phyloP scores from a whole-genome alignment of 2,329 filamentous ascomycete species.

The Colletotrichum falcatum region DNA sequence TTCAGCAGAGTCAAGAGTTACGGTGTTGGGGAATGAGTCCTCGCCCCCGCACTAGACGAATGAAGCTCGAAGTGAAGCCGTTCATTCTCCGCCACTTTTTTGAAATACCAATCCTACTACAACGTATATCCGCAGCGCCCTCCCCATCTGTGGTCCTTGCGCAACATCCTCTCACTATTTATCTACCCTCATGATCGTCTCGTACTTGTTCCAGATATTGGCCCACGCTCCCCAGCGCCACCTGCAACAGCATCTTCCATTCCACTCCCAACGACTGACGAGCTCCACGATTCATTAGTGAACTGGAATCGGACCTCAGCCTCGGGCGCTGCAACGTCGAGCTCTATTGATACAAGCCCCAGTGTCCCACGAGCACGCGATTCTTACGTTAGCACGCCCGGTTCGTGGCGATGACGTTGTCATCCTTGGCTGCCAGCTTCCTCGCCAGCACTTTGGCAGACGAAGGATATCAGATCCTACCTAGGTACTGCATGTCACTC shows the following conservation, averaged over 20 bases:
- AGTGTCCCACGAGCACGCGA: slow-evolving; percentile 48
- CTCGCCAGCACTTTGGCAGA: slow-evolving; percentile 54
- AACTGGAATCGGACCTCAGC: neutral
- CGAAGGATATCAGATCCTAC: neutral
- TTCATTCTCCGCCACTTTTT: neutral
- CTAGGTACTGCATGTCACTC: too few relatives aligned
- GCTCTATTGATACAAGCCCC: slow-evolving; percentile 11
- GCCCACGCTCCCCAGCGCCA: slow-evolving; percentile 63
- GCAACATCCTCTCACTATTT: slow-evolving; percentile 62
- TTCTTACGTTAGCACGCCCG: slow-evolving; percentile 52
- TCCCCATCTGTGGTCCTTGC: slow-evolving; percentile 58
- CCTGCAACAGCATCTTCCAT: slow-evolving; percentile 57
- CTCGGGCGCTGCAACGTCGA: slow-evolving; percentile 18
- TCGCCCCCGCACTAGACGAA: slow-evolving; percentile 38
- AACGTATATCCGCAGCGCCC: neutral
- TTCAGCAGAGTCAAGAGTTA: slow-evolving; percentile 76
- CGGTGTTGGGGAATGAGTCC: slow-evolving; percentile 58
- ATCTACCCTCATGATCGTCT: slow-evolving; percentile 60
- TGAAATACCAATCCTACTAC: neutral
- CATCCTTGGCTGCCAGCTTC: slow-evolving; percentile 52
- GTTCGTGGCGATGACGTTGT: slow-evolving; percentile 57
- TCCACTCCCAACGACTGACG: slow-evolving; percentile 61
- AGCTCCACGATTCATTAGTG: slow-evolving; percentile 54
- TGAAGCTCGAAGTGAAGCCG: neutral
- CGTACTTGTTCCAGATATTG: slow-evolving; percentile 61